Base-by-base conservation (phyloP, 1,284 basidiomycete genomes). In the Malassezia equina region DNA sequence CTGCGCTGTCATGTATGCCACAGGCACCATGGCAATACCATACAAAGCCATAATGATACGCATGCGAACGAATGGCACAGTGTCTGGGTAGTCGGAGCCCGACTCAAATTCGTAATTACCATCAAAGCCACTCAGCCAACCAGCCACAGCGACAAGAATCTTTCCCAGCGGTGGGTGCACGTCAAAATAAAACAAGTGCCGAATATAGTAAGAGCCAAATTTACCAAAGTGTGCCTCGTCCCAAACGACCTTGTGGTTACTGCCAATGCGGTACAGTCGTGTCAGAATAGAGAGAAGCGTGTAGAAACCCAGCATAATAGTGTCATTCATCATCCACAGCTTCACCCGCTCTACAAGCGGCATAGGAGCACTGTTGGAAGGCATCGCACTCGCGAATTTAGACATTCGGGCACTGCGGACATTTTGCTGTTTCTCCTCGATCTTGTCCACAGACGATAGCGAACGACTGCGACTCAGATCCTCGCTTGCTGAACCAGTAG, bases 1-100 rank as follows among this genome's bases (percentile, higher is more conserved):
- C n/a, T 90, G 85, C 7, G 90, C 85, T 0, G 94, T 98, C 73
- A 88, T 91, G 90, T 90, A 98, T 0, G 86, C 88, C 15, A 98
- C 79, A 0, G 94, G 93, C 0, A 98, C 93, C 82, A 98, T 86
- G 3, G 84, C 85, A 15, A 95, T 88, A 44, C 94, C 93, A 73
- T 94, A 96, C 54, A 82, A 84, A 3, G 93, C 90, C 71, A 98
- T 79, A 78, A 96, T 85, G 52, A 96, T 85, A 31, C 94, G 82
- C 90, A 96, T 96, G 1, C 88, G 85, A 29, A 89, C 85, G 75
- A 86, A 96, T 0, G 91, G 91, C 29, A 96, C 88, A 53, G 79
- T 80, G 3, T 82, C 81, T 0, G 90, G 88, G 75, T 98, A 98
- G 42, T 77, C 77, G 57, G 82, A 83, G 2, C 93, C 94, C 55